Percentiles rank a stretch among this genome's conserved stretches.
Evolutionary conservation across 2,329 filamentous ascomycete genomes (phyloP).

Genomic region (Monilinia vaccinii-corymbosi): DNA sequence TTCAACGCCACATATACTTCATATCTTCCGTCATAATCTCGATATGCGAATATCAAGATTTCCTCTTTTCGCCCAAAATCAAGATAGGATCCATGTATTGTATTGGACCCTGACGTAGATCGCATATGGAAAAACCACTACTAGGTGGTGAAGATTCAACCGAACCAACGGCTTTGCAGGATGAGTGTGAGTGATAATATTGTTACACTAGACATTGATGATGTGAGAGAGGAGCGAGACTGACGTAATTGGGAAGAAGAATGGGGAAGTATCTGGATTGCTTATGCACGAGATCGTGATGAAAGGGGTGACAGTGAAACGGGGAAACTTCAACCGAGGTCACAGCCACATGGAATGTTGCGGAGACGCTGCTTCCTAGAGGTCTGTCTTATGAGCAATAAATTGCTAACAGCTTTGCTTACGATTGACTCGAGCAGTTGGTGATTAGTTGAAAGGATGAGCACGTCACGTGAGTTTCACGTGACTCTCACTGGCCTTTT

Average conservation of each 20-base stretch:
- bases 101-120: slow-evolving; percentile 5
- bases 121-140: background rate
- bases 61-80: background rate
- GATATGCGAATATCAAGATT: background rate
- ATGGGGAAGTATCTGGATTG: background rate
- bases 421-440: background rate
- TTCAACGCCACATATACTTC: slow-evolving; percentile 1
- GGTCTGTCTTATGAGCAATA: background rate
- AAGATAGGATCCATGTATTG: background rate
- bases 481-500: background rate
- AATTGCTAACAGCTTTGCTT: background rate
- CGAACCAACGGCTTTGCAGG: background rate
- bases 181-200: background rate
- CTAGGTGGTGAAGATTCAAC: background rate
- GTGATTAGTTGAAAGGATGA: background rate
- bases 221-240: background rate
- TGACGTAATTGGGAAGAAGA: background rate
- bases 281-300: slow-evolving; percentile 4
- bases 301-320: background rate
- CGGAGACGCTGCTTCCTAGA: background rate
- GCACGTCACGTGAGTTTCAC: background rate
- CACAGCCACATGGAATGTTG: background rate
- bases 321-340: background rate
- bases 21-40: background rate
- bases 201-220: background rate